Evolutionary conservation across 2,329 filamentous ascomycete genomes (phyloP).

Genomic region (Akanthomyces lecanii): DNA sequence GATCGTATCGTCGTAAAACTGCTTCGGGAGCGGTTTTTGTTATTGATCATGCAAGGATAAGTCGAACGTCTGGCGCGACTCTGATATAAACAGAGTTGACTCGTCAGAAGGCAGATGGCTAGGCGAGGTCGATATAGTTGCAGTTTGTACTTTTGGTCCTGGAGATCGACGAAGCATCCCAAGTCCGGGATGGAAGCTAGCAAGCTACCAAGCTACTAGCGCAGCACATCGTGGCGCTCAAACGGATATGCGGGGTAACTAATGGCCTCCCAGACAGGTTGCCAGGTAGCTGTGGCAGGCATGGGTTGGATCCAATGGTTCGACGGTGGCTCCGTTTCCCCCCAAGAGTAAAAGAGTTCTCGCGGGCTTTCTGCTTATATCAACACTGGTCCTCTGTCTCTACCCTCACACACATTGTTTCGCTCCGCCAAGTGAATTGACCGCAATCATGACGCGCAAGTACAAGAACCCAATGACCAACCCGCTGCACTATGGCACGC

Average conservation of each 20-base stretch:
- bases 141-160: not conserved
- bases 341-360: not conserved
- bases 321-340: not conserved
- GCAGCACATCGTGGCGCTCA: not conserved
- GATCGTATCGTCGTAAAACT: not conserved
- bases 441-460: constrained; percentile 14
- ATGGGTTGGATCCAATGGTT: no score
- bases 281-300: not conserved
- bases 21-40: not conserved
- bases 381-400: not conserved
- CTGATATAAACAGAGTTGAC: no score
- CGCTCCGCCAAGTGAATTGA: not conserved
- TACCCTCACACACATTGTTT: not conserved
- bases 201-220: not conserved
- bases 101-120: no score
- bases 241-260: constrained; percentile 17
- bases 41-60: no score
- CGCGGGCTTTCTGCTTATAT: not conserved
- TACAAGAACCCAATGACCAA: constrained; percentile 16
- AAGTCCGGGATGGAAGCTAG: not conserved
- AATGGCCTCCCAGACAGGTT: not conserved
- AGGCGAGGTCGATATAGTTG: not conserved
- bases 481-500: constrained; percentile 17
- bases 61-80: no score
- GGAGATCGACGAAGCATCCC: not conserved